phyloP scores from a whole-genome alignment of 305 asterid genomes.

The Fraxinus paxiana region DNA sequence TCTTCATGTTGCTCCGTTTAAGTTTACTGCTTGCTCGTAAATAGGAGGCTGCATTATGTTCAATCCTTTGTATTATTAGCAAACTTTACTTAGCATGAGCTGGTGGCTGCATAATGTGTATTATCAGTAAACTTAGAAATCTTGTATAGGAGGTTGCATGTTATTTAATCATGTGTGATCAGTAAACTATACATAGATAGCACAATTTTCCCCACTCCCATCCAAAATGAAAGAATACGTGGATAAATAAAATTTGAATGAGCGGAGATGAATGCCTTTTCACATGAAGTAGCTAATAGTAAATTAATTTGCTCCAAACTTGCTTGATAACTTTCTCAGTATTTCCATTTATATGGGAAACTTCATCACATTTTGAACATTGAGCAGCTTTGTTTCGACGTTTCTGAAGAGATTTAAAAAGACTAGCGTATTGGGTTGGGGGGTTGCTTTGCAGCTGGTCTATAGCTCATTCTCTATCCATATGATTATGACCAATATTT shows the following conservation, averaged over 20 bases:
- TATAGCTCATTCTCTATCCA: background rate
- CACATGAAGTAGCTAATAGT: background rate
- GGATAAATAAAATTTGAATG: background rate
- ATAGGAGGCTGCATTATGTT: background rate
- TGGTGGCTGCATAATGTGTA: background rate
- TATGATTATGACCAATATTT: background rate
- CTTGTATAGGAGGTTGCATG: background rate
- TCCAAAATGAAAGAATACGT: background rate
- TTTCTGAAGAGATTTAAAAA: background rate
- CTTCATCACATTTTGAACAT: background rate
- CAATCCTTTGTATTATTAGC: background rate
- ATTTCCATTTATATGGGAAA: background rate
- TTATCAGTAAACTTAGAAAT: background rate
- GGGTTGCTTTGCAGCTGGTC: background rate
- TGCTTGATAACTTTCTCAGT: background rate
- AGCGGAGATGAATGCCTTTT: background rate
- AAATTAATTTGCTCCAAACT: background rate
- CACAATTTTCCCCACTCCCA: background rate
- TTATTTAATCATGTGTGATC: background rate
- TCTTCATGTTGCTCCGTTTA: background rate
- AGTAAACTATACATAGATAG: background rate
- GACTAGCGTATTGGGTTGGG: background rate
- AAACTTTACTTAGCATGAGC: background rate
- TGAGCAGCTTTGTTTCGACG: background rate
- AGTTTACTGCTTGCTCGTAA: background rate